Percentiles rank a stretch among this genome's conserved stretches.
Conservation (phyloP, 495 filamentous ascomycete genomes). For the Parachaetomium inaequale region DNA sequence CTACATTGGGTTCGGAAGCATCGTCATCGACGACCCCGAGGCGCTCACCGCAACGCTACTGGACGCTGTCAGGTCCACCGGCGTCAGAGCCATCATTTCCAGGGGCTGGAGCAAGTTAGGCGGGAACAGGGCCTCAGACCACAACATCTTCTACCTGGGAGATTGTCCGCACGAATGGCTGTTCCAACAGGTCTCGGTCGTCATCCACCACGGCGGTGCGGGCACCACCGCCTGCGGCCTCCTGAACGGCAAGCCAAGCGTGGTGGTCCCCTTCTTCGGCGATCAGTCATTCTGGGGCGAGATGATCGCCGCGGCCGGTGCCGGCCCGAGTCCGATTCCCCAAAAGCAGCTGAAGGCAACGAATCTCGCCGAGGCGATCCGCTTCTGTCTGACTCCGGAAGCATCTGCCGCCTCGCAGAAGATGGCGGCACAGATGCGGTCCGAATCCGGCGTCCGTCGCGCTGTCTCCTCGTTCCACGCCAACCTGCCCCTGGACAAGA, state of each 20-base stretch:
- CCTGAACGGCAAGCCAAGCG: conserved; percentile 61
- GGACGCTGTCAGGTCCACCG: conserved; percentile 59
- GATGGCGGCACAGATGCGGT: conserved; percentile 55
- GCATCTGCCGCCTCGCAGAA: conserved; percentile 52
- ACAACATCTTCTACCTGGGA: conserved; percentile 67
- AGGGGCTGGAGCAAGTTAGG: conserved; percentile 79
- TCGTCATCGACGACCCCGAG: conserved; percentile 70
- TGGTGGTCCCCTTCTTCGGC: conserved; percentile 78
- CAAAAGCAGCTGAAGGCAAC: conserved; percentile 61
- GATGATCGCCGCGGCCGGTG: conserved; percentile 67
- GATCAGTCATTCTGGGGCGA: conserved; percentile 81
- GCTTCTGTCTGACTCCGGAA: conserved; percentile 52
- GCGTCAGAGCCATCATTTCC: conserved; percentile 68
- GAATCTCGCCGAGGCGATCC: conserved; percentile 58
- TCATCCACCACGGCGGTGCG: conserved; percentile 78
- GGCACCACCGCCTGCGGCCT: conserved; percentile 76
- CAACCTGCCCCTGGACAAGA: not conserved
- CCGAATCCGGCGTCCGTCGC: conserved; percentile 54
- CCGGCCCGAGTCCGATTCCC: conserved; percentile 67
- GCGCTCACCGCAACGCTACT: conserved; percentile 62
- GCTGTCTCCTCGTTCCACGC: not conserved
- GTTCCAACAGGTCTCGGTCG: conserved; percentile 66
- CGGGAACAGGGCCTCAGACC: conserved; percentile 42
- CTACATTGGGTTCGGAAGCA: conserved; percentile 78
- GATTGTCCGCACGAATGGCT: conserved; percentile 81